These are phyloP conservation scores for Neolentinus lepideus DNA, from an alignment of 1,284 basidiomycete genomes.

Conservation along the genomic window DNA sequence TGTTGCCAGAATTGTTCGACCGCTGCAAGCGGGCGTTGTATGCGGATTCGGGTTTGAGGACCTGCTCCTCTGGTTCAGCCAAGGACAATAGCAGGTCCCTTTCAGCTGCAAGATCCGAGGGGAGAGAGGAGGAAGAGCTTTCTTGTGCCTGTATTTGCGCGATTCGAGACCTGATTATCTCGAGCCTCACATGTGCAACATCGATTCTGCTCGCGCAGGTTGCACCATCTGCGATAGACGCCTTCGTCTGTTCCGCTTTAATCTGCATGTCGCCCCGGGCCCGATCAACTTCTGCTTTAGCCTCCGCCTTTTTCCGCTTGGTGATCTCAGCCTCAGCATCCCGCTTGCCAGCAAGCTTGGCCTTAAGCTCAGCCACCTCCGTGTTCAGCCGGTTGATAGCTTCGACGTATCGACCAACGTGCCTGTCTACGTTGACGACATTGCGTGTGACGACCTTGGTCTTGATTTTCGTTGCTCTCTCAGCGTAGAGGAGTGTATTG, in stretches of 20 bases:
- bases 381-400: constrained; percentile 85
- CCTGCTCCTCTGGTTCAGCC: constrained; percentile 65
- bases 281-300: constrained; percentile 59
- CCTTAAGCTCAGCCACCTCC: constrained; percentile 83
- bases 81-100: constrained; percentile 63
- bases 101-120: constrained; percentile 66
- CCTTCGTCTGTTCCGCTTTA: constrained; percentile 62
- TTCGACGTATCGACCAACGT: constrained; percentile 91
- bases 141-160: constrained; percentile 49
- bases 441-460: constrained; percentile 91
- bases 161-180: constrained; percentile 61
- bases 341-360: constrained; percentile 68
- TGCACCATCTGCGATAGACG: constrained; percentile 74
- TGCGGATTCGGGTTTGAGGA: constrained; percentile 51
- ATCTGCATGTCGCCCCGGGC: constrained; percentile 62
- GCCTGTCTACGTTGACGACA: constrained; percentile 87
- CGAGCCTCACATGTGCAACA: constrained; percentile 69
- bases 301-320: constrained; percentile 61
- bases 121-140: constrained; percentile 29
- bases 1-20: constrained; percentile 68
- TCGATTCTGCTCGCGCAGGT: constrained; percentile 66
- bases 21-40: constrained; percentile 57
- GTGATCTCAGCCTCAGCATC: constrained; percentile 53
- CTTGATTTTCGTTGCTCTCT: constrained; percentile 95
- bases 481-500: constrained; percentile 93